Percentiles rank a stretch among this genome's conserved stretches.
Conservation (phyloP, 306 rosid species). For the Glycine soja region DNA sequence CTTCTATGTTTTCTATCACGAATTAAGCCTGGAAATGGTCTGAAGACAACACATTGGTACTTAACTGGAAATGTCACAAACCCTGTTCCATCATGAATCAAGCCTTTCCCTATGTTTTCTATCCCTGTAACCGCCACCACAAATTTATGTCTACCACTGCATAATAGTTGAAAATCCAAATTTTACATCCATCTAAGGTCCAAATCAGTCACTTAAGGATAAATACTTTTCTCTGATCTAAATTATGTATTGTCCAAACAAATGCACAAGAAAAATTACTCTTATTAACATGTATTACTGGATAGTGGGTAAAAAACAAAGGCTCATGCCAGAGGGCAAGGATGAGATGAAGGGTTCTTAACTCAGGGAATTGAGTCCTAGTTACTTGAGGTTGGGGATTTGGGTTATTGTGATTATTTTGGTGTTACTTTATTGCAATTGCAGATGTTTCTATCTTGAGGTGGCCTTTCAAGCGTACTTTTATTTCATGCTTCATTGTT, state of each 20-base stretch:
- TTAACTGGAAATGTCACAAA: slow-evolving; percentile 93
- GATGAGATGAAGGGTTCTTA: no score
- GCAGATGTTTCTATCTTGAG: background rate
- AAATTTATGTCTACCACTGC: slow-evolving; percentile 94
- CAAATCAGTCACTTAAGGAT: no score
- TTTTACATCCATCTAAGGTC: background rate
- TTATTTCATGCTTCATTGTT: no score
- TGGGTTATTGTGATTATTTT: no score
- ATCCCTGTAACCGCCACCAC: slow-evolving; percentile 96
- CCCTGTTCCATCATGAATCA: slow-evolving; percentile 95
- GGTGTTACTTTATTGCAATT: no score
- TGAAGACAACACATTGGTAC: slow-evolving; percentile 96
- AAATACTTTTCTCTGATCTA: no score
- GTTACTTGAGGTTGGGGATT: no score
- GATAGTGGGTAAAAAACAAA: no score
- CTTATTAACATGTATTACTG: background rate
- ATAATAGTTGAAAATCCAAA: slow-evolving; percentile 35
- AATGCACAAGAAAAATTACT: background rate
- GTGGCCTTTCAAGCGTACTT: no score
- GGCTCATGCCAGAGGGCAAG: no score
- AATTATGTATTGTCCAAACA: background rate
- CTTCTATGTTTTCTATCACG: slow-evolving; percentile 77
- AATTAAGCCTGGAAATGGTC: slow-evolving; percentile 79
- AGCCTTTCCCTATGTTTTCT: slow-evolving; percentile 83
- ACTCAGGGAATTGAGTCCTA: no score